phyloP scores from a whole-genome alignment of 164 flowering plant species.

The grape (Vitis vinifera) region DNA sequence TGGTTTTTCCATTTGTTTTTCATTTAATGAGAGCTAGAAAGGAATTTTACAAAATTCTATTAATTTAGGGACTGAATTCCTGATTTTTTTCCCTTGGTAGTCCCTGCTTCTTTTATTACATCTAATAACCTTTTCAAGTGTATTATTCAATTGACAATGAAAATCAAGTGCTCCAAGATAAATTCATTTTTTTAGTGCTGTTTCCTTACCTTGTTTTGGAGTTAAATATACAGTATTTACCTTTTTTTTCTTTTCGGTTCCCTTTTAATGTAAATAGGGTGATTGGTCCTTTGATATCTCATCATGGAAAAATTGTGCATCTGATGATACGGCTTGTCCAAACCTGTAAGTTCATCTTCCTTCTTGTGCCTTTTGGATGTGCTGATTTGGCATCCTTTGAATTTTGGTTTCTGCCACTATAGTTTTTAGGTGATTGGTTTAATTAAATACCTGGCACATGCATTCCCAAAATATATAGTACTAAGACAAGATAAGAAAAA shows the following conservation, averaged over 20 bases:
- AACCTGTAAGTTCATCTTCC: conserved; percentile 56
- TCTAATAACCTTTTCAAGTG: too few relatives aligned
- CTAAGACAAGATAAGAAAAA: neutral
- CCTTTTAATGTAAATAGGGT: conserved; percentile 38
- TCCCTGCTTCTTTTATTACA: too few relatives aligned
- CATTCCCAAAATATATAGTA: neutral
- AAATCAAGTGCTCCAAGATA: too few relatives aligned
- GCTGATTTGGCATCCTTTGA: conserved; percentile 1
- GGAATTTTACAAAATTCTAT: too few relatives aligned
- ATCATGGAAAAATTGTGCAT: conserved; percentile 58
- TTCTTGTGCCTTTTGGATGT: neutral
- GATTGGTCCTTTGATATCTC: conserved; percentile 51
- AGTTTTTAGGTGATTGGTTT: conserved; percentile 2
- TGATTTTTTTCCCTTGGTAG: too few relatives aligned
- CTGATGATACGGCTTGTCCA: conserved; percentile 65
- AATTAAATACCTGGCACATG: neutral
- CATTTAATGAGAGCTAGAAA: neutral
- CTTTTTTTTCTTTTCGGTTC: conserved; percentile 1
- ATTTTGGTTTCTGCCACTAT: neutral
- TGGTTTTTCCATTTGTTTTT: neutral
- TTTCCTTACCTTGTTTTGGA: neutral
- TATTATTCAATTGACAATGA: too few relatives aligned
- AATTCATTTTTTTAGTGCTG: too few relatives aligned
- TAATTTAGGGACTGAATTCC: too few relatives aligned
- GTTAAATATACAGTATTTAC: neutral